These are phyloP conservation scores for Aegilops longissima DNA, from an alignment of 176 grass and related monocot genomes.

Conservation along the genomic window DNA sequence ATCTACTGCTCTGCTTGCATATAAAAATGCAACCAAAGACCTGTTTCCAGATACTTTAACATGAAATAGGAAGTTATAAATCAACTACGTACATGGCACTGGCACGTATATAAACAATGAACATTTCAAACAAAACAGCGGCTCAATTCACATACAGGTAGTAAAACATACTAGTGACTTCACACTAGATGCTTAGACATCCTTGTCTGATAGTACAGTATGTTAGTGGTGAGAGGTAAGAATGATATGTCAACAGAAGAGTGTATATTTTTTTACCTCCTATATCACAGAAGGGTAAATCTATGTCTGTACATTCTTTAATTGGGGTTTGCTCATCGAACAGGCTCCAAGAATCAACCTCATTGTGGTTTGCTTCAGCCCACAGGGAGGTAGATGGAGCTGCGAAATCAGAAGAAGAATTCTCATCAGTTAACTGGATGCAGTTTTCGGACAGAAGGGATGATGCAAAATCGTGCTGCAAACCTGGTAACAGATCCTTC, in stretches of 20 bases:
- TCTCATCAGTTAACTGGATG: neutral
- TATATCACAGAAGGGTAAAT: conserved; percentile 55
- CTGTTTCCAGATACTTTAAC: neutral
- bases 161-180: conserved; percentile 10
- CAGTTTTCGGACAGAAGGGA: neutral
- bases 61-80: neutral
- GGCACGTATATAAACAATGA: neutral
- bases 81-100: neutral
- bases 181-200: neutral
- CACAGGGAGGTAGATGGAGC: conserved; percentile 58
- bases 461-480: conserved; percentile 8
- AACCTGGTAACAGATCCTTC: conserved; percentile 64
- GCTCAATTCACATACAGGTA: neutral
- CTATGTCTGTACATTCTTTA: conserved; percentile 84
- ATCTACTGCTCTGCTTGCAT: neutral
- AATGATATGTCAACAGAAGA: neutral
- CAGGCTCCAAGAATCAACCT: conserved; percentile 55
- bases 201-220: neutral
- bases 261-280: conserved; percentile 36
- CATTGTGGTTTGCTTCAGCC: conserved; percentile 48
- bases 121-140: neutral
- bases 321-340: conserved; percentile 89
- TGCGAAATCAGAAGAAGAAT: conserved; percentile 38
- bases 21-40: conserved; percentile 1
- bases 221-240: neutral